Base-by-base conservation (phyloP, 1,139 yeast genomes). In the Hyphopichia pseudoburtonii region DNA sequence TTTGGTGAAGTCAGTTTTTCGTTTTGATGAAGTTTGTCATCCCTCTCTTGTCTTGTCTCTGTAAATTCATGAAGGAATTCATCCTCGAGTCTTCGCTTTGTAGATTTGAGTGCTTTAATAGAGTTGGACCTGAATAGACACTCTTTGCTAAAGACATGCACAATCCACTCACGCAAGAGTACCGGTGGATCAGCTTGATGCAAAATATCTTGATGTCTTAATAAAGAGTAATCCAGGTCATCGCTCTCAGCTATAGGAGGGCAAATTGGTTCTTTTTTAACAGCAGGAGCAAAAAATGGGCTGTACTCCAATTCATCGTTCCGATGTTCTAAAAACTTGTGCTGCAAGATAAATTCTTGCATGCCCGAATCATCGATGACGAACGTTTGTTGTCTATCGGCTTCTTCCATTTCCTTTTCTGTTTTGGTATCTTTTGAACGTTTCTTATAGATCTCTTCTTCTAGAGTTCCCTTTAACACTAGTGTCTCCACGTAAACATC, bases 401-500 rank as follows among this genome's bases (percentile, higher is more conserved):
- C 55, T 11, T 54, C 57, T 22, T 51, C 56, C 2, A 47, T 48
- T 1, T 45, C 44, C 2, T 37, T 43, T n/a, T 43, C 46, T 11
- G 37, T 39, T 1, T 42, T 43, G 17, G 45, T 49, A 5, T 48
- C 50, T 14, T 42, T 42, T 10, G 52, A 41, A 27, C 74, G 46
- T 43, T 62, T 64, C 32, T 61, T 68, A 54, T 79, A 80, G 62
- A 82, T 80, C 44, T 80, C 83, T 52, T 82, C 86, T 46, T 82
- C 89, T 36, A 82, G 60, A 0, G 88, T 81, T 3, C 75, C 82
- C 36, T 70, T 64, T 46, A 82, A 56, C 2, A 82, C 73, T 38
- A 82, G 59, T 0, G 88, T 82, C 48, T 82, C 89, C n/a, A 82
- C 89, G 48, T 57, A 60, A 3, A 61, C 66, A 17, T 75, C 74